These are phyloP conservation scores for Inga leiocalycina DNA, from an alignment of 306 rosid genomes.

Conservation along the genomic window DNA sequence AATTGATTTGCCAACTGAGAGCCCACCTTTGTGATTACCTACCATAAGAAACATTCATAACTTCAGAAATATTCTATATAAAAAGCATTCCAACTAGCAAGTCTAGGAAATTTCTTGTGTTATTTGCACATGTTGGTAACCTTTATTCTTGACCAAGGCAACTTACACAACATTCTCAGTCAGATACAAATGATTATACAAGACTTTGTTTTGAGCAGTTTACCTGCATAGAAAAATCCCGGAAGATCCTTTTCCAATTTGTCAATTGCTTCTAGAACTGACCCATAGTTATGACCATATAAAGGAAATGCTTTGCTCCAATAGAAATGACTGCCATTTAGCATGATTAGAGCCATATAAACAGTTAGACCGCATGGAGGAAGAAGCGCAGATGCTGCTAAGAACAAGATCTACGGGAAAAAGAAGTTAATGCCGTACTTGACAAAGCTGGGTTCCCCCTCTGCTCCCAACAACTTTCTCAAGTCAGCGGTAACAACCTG, in stretches of 20 bases:
- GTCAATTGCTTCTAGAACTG: conserved; percentile 85
- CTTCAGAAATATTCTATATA: not conserved
- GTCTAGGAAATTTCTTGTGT: not conserved
- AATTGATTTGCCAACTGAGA: conserved; percentile 86
- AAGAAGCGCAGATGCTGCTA: conserved; percentile 18
- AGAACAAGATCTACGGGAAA: not conserved
- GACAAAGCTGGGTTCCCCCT: conserved; percentile 82
- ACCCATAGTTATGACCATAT: conserved; percentile 72
- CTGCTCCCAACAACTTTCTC: conserved; percentile 81
- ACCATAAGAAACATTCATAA: conserved; percentile 19
- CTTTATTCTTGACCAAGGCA: not conserved
- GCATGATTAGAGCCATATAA: conserved; percentile 9
- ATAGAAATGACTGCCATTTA: conserved; percentile 71
- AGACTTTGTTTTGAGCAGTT: not conserved
- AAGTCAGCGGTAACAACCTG: conserved; percentile 80
- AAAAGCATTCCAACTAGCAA: conserved; percentile 1
- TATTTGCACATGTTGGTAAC: not conserved
- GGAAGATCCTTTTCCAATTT: conserved; percentile 86
- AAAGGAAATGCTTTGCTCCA: conserved; percentile 96
- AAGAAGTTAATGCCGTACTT: conserved; percentile 55
- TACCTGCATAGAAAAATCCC: conserved; percentile 92
- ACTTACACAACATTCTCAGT: not conserved
- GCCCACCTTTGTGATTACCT: conserved; percentile 89
- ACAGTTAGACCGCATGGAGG: not conserved
- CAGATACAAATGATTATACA: not conserved